These are phyloP conservation scores for Amoebophrya sp. DNA, from an alignment of 169 alveolate genomes.

Conservation along the genomic window DNA sequence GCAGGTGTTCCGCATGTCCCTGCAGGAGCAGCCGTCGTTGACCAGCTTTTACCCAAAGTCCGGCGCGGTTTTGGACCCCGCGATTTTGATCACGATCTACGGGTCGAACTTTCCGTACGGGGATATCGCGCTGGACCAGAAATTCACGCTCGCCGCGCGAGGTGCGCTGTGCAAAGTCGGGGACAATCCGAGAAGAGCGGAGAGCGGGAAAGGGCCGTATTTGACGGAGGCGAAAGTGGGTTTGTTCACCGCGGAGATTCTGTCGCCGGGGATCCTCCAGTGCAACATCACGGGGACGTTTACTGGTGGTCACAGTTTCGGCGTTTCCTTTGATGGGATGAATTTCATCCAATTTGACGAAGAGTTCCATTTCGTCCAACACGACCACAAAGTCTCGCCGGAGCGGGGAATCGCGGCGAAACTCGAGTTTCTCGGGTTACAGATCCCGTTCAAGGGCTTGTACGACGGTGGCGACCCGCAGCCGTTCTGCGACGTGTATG, in stretches of 20 bases:
- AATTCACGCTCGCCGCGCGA: not conserved
- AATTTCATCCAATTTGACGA: slow-evolving; percentile 11
- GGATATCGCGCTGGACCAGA: not conserved
- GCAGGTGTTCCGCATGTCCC: not conserved
- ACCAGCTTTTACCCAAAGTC: not conserved
- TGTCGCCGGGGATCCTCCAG: not conserved
- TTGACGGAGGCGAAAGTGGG: not conserved
- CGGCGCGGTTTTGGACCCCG: slow-evolving; percentile 13
- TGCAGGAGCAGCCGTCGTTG: not conserved
- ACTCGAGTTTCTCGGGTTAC: not conserved
- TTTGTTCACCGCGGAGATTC: not conserved
- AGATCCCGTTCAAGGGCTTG: not conserved
- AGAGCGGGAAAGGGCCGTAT: not conserved
- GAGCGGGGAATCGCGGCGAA: not conserved
- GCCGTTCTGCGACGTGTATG: slow-evolving; percentile 19
- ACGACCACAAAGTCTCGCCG: not conserved
- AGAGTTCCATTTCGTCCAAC: not conserved
- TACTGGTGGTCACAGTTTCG: not conserved
- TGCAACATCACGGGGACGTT: not conserved
- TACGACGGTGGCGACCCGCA: not conserved
- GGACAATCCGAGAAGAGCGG: not conserved
- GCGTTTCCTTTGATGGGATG: not conserved
- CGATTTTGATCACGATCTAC: not conserved
- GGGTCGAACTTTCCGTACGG: not conserved
- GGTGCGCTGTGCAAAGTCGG: not conserved